A percentile compares a stretch with the other conserved stretches of the same genome.
phyloP scores from a whole-genome alignment of 129 eudicot species.

The Centrapalus pauciflorus region DNA sequence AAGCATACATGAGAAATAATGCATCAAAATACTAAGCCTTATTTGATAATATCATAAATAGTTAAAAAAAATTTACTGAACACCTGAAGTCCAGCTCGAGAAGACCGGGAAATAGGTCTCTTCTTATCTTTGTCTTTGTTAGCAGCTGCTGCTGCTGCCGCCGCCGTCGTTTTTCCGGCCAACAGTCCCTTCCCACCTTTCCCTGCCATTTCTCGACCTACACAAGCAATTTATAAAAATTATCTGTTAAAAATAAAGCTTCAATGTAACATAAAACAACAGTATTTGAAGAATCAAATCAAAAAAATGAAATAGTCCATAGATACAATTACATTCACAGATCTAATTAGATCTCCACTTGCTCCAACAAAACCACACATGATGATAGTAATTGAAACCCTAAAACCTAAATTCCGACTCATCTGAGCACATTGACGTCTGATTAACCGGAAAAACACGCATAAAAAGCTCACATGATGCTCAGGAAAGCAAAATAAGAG shows the following conservation, averaged over 20 bases:
- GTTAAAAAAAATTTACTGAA: neutral
- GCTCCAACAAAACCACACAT: neutral
- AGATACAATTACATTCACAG: neutral
- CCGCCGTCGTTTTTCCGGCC: slow-evolving; percentile 51
- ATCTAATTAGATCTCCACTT: neutral
- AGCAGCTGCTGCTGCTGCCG: slow-evolving; percentile 31
- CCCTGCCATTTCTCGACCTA: slow-evolving; percentile 39
- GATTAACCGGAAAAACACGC: neutral
- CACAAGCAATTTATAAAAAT: neutral
- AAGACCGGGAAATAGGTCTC: slow-evolving; percentile 43
- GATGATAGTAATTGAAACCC: neutral
- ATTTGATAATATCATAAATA: neutral
- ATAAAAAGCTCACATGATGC: too few relatives aligned
- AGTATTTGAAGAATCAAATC: neutral
- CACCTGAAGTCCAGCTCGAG: slow-evolving; percentile 61
- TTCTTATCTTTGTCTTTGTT: slow-evolving; percentile 55
- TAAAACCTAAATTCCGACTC: neutral
- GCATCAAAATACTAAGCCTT: neutral
- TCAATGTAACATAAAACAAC: neutral
- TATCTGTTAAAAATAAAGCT: neutral
- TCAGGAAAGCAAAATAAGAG: neutral
- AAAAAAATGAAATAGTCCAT: neutral
- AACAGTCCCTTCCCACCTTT: slow-evolving; percentile 61
- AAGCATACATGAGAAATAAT: too few relatives aligned
- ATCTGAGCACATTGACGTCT: neutral